Conservation (phyloP, 2,329 filamentous ascomycete species). For the Pseudogymnoascus destructans region DNA sequence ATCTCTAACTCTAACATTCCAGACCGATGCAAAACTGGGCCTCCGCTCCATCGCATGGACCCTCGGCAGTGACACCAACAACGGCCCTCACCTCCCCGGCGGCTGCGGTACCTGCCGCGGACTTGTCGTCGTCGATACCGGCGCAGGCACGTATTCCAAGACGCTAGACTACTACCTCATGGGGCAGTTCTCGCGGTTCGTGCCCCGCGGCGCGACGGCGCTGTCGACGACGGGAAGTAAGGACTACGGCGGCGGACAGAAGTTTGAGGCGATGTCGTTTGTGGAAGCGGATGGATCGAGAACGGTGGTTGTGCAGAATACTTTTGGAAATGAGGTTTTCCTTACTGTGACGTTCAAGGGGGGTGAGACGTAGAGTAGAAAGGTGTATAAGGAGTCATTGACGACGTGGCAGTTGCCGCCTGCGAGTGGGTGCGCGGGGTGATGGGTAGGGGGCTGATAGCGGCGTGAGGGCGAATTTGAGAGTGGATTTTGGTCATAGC, state of each 20-base stretch:
- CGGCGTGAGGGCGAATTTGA: neutral
- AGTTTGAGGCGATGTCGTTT: constrained; percentile 34
- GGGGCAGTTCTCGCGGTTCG: constrained; percentile 38
- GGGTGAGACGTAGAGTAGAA: constrained; percentile 30
- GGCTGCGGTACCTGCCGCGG: constrained; percentile 35
- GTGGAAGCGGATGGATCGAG: constrained; percentile 34
- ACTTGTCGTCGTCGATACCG: constrained; percentile 41
- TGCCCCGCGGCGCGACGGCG: constrained; percentile 33
- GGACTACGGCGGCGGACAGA: constrained; percentile 29
- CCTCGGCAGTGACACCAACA: constrained; percentile 31
- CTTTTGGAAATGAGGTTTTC: constrained; percentile 33
- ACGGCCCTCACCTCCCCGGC: constrained; percentile 32
- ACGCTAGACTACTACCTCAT: constrained; percentile 41
- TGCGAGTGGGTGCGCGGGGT: neutral
- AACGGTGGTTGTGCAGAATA: constrained; percentile 36
- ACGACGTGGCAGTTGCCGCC: constrained; percentile 27
- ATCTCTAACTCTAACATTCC: neutral
- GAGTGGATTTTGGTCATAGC: neutral
- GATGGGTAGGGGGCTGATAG: neutral
- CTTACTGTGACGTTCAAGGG: constrained; percentile 27
- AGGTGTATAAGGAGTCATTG: constrained; percentile 26
- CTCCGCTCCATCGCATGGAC: constrained; percentile 33
- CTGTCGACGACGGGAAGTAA: constrained; percentile 33
- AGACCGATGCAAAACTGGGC: constrained; percentile 37
- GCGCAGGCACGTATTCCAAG: constrained; percentile 31